Conservation (phyloP, 345 rosid genomes). For the Gossypium australe region DNA sequence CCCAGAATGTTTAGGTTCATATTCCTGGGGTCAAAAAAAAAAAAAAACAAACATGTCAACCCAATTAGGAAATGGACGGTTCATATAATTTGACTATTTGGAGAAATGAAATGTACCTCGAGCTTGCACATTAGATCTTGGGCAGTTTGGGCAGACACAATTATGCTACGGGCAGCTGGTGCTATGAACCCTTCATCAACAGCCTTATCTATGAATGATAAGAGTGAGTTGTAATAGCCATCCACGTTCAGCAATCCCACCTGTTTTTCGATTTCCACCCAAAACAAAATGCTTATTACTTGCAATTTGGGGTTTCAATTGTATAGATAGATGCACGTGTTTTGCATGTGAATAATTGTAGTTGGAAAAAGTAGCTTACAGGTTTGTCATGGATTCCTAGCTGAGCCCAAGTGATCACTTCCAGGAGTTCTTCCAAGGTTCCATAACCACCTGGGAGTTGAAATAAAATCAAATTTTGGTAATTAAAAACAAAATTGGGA, state of each 20-base stretch:
- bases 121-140: conserved; percentile 69
- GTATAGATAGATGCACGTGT: neutral
- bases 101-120: conserved; percentile 36
- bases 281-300: no score
- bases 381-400: conserved; percentile 74
- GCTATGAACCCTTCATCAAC: conserved; percentile 76
- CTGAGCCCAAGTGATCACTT: conserved; percentile 81
- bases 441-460: conserved; percentile 61
- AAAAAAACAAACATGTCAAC: no score
- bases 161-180: conserved; percentile 69
- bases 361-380: conserved; percentile 19
- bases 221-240: conserved; percentile 61
- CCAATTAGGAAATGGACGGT: neutral
- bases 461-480: neutral
- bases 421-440: conserved; percentile 67
- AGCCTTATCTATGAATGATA: conserved; percentile 76
- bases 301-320: neutral
- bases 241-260: conserved; percentile 75
- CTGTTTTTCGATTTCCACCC: conserved; percentile 20
- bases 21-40: conserved; percentile 35
- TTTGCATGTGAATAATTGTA: neutral
- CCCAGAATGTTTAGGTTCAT: conserved; percentile 42
- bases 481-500: no score
- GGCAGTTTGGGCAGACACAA: conserved; percentile 69
- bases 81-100: neutral